These are phyloP conservation scores for Trametes cingulata DNA, from an alignment of 768 basidiomycete genomes.

Conservation along the genomic window DNA sequence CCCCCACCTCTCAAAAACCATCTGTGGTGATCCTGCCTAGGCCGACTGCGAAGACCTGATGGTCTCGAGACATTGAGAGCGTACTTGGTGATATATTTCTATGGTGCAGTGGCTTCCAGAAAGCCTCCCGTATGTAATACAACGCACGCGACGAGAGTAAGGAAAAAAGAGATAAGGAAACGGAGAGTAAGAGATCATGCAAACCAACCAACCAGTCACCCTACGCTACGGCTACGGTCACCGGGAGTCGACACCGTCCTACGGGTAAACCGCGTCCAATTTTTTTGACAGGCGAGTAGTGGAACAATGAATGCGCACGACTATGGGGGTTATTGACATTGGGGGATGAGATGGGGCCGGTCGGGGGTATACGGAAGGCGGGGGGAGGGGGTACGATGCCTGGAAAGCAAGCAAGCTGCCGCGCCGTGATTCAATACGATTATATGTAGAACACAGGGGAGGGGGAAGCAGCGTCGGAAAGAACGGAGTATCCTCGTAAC, in stretches of 20 bases:
- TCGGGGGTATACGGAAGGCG: constrained; percentile 21
- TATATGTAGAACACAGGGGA: constrained; percentile 18
- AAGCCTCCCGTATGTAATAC: constrained; percentile 44
- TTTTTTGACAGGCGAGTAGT: constrained; percentile 18
- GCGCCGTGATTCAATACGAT: constrained; percentile 18
- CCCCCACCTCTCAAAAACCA: too few species aligned
- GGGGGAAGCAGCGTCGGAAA: constrained; percentile 10
- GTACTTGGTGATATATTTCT: constrained; percentile 21
- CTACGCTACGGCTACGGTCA: constrained; percentile 17
- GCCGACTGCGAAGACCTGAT: too few species aligned
- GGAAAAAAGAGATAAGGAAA: background rate
- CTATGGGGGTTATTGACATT: constrained; percentile 17
- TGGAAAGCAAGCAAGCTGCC: constrained; percentile 5
- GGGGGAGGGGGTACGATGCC: background rate
- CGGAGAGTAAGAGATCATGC: constrained; percentile 16
- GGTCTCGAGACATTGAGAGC: too few species aligned
- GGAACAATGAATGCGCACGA: constrained; percentile 23
- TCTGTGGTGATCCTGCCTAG: too few species aligned
- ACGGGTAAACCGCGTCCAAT: constrained; percentile 22
- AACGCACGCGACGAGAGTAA: constrained; percentile 28
- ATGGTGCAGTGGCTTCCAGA: constrained; percentile 34
- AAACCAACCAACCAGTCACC: constrained; percentile 27
- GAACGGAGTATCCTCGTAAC: constrained; percentile 24
- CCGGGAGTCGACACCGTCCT: constrained; percentile 16
- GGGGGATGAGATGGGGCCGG: constrained; percentile 4